These are phyloP conservation scores for Coemansia sp. DNA, from an alignment of 192 early-diverging fungal species.

Conservation along the genomic window DNA sequence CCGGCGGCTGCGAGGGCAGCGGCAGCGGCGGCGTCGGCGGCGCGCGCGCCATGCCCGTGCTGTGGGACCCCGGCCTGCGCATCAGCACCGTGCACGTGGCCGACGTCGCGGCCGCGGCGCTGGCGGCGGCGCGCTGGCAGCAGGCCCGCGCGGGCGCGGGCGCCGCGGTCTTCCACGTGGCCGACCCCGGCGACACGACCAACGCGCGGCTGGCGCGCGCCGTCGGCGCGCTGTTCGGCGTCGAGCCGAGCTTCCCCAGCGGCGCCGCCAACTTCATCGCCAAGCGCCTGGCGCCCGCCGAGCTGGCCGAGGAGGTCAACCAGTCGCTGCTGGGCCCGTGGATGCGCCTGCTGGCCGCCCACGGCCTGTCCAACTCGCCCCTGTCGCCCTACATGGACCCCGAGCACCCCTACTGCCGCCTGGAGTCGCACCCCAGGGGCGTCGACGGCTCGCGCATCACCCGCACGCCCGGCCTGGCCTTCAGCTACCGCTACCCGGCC, in stretches of 20 bases:
- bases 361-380: constrained; percentile 74
- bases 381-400: constrained; percentile 92
- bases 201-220: constrained; percentile 37
- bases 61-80: constrained; percentile 90
- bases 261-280: constrained; percentile 41
- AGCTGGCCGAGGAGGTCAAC: constrained; percentile 89
- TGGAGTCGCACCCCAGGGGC: constrained; percentile 61
- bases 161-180: constrained; percentile 71
- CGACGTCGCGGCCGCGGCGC: constrained; percentile 72
- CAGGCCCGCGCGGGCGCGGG: neutral
- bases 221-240: constrained; percentile 24
- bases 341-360: constrained; percentile 76
- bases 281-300: constrained; percentile 70
- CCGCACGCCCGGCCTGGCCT: constrained; percentile 64
- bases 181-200: constrained; percentile 86
- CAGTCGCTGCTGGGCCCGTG: constrained; percentile 92
- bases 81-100: constrained; percentile 93
- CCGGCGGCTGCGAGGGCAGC: no score
- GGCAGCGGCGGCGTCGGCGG: no score
- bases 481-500: constrained; percentile 57
- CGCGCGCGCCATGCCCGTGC: constrained; percentile 81
- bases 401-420: constrained; percentile 80
- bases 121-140: constrained; percentile 58
- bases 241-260: constrained; percentile 38
- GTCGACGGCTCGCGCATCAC: constrained; percentile 85